Base-by-base conservation (phyloP, 2,329 filamentous ascomycete species). In the Colletotrichum echinochloae region DNA sequence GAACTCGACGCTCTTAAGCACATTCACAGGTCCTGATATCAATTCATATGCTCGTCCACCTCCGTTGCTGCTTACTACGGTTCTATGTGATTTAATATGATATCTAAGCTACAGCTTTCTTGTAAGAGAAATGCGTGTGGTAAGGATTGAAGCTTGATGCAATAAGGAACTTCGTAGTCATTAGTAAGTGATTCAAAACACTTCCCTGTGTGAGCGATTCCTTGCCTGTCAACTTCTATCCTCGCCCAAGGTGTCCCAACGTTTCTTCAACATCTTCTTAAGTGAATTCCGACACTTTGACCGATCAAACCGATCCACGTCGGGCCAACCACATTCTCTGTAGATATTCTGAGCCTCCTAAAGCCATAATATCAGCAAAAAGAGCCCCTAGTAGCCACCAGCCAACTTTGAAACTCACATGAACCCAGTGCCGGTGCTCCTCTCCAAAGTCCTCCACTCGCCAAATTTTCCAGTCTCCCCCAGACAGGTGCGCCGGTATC, bases 381-480 rank as follows among this genome's bases (percentile, higher is more conserved):
- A 51, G 5, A n/a, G 30, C 30, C 23, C 48, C 23, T 23, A 28
- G 28, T 5, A 30, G 28, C 48, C 48, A 51, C 48, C 48, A 51
- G 48, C 5, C 48, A 28, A 28, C 48, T 30, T 16, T 12, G 14
- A 51, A 51, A 51, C 23, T 30, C 28, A 16, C 48, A 51, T 16
- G 48, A 51, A 51, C 48, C 48, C 48, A 51, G 23, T 30, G 23
- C 48, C 48, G 23, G 23, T 28, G 48, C 26, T 51, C 48, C 23
- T 30, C 23, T 51, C 7, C 48, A 51, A 51, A 51, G 11, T 28
- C 48, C 48, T 28, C 12, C 48, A 51, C 39, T 23, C 56, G 23
- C n/a, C 59, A 23, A 3, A 41, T 5, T 61, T 61, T 51, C 33
- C 59, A 61, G 44, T 51, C 44, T n/a, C 14, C 33, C 14, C 59